Base-by-base conservation (phyloP, 2,329 filamentous ascomycete genomes). In the Aspergillus tamarii region DNA sequence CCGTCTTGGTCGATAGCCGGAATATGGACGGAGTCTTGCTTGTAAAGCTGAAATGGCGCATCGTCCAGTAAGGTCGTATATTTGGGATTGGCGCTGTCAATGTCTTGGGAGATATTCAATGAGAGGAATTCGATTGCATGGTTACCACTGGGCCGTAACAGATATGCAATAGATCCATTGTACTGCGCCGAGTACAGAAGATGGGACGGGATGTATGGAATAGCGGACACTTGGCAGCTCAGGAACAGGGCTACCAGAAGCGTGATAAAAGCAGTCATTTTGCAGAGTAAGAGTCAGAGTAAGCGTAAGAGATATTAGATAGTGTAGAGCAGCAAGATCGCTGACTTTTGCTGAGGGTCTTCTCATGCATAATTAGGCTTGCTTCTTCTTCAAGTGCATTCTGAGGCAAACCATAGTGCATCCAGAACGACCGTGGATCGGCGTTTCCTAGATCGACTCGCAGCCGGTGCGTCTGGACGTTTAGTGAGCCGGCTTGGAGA, bases 161-260 rank as follows among this genome's bases (percentile, higher is more conserved):
- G 84, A 76, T 95, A 96, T 64, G 88, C 88, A 36, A 87, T 74
- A 21, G 87, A 82, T 26, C 80, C 76, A 65, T 85, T 82, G 59
- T 82, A 76, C 62, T 78, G 73, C 8, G 85, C 82, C 19, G 79
- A 77, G 53, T 88, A 83, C 63, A 94, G 85, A 59, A 96, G 84
- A 34, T 86, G 88, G 0, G 93, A 93, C 3, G 92, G 91, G 61
- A 89, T 88, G 81, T 96, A 96, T 30, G 92, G 93, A 59, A 93
- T 84, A 56, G 81, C 76, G 46, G 80, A 64, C 54, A 61, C 67
- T 39, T 67, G 59, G 7, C 66, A 28, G 58, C 71, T 32, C 12
- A 73, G 59, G 54, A 72, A 68, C 57, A 76, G 63, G 26, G 70
- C 59, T 11, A 70, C 62, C 36, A 67, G 48, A 46, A 69, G 61